Percentiles rank a stretch among this genome's conserved stretches.
Evolutionary conservation across 345 rosid genomes (phyloP).

Genomic region (Euphorbia tirucalli): DNA sequence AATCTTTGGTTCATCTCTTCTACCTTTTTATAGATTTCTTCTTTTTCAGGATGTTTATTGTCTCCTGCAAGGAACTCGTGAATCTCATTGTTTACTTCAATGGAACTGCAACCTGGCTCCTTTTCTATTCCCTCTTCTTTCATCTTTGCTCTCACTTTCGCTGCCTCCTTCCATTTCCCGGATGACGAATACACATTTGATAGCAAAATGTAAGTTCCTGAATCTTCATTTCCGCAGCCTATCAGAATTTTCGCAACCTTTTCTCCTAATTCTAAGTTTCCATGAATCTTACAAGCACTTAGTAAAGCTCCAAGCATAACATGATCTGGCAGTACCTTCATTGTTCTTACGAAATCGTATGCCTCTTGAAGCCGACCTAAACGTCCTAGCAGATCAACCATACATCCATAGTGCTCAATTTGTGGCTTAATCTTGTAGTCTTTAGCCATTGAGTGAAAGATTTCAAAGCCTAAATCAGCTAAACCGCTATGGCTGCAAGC

Average conservation of each 20-base stretch:
- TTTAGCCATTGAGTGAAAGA: conserved; percentile 46
- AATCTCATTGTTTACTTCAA: conserved; percentile 50
- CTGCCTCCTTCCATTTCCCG: conserved; percentile 60
- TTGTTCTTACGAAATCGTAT: conserved; percentile 33
- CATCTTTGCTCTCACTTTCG: conserved; percentile 49
- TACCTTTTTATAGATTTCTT: conserved; percentile 49
- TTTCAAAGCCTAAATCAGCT: conserved; percentile 49
- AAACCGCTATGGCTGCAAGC: conserved; percentile 74
- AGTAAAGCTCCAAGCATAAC: conserved; percentile 58
- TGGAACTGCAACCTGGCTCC: conserved; percentile 68
- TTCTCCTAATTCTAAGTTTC: conserved; percentile 49
- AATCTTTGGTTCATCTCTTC: conserved; percentile 43
- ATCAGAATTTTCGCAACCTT: conserved; percentile 40
- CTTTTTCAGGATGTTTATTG: conserved; percentile 44
- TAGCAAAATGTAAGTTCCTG: conserved; percentile 50
- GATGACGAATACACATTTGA: conserved; percentile 52
- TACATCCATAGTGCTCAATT: conserved; percentile 64
- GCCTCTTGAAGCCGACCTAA: conserved; percentile 50
- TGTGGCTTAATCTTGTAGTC: conserved; percentile 48
- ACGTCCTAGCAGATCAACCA: conserved; percentile 67
- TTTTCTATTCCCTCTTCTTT: conserved; percentile 48
- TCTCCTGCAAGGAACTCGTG: conserved; percentile 63
- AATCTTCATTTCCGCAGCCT: conserved; percentile 42
- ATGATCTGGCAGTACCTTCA: conserved; percentile 51
- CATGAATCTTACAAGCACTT: conserved; percentile 63